These are phyloP conservation scores for Plasmodium falciparum DNA, from an alignment of 169 alveolate species.

Conservation along the genomic window DNA sequence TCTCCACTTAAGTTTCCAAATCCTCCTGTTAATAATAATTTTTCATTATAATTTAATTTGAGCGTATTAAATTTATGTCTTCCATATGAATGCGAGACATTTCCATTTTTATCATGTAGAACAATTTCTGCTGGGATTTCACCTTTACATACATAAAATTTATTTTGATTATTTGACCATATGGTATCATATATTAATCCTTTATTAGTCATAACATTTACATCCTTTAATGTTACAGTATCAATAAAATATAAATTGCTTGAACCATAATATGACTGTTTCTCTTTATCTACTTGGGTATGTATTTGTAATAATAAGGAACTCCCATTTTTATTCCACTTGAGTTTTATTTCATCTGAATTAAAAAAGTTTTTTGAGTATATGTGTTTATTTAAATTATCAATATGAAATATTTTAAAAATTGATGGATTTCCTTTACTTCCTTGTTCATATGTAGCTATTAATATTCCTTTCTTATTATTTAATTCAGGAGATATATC, in stretches of 20 bases:
- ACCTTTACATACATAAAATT: slow-evolving; percentile 83
- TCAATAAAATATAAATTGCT: slow-evolving; percentile 80
- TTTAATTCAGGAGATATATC: slow-evolving; percentile 57
- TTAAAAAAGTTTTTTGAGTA: slow-evolving; percentile 74
- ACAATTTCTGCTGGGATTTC: slow-evolving; percentile 82
- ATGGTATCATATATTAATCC: slow-evolving; percentile 85
- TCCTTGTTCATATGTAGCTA: slow-evolving; percentile 59
- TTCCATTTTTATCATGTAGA: slow-evolving; percentile 79
- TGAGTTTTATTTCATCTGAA: slow-evolving; percentile 85
- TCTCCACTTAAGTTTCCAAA: slow-evolving; percentile 95
- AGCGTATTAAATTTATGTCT: slow-evolving; percentile 89
- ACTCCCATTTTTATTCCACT: slow-evolving; percentile 84
- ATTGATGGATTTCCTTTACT: slow-evolving; percentile 58
- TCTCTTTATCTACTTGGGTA: slow-evolving; percentile 83
- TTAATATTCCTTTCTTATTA: slow-evolving; percentile 29
- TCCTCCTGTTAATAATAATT: slow-evolving; percentile 90
- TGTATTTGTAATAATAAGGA: slow-evolving; percentile 79
- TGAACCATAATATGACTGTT: slow-evolving; percentile 82
- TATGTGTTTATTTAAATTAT: slow-evolving; percentile 22
- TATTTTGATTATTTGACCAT: slow-evolving; percentile 83
- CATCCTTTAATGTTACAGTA: slow-evolving; percentile 35
- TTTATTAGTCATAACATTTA: slow-evolving; percentile 42
- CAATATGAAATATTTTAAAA: slow-evolving; percentile 34
- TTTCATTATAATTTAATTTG: slow-evolving; percentile 84
- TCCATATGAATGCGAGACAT: slow-evolving; percentile 82